phyloP scores from a whole-genome alignment of 208 protist genomes.

The Acanthamoeba healyi region DNA sequence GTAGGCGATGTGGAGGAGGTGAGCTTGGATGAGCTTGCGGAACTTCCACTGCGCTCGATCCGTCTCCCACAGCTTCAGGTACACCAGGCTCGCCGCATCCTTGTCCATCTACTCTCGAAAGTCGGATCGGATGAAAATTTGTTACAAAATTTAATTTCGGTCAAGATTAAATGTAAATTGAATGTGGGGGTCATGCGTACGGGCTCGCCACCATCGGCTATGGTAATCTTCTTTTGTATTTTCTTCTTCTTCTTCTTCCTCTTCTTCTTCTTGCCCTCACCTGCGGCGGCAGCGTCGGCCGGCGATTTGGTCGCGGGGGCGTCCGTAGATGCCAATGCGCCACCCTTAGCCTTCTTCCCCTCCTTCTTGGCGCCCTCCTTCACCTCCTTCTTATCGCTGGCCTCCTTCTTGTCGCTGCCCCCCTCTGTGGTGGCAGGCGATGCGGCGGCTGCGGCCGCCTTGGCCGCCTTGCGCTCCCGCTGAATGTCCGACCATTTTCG shows the following conservation, averaged over 20 bases:
- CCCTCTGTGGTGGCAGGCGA: neutral
- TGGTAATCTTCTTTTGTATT: neutral
- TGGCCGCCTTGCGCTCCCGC: neutral
- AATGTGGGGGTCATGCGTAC: neutral
- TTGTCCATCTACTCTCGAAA: neutral
- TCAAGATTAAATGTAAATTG: neutral
- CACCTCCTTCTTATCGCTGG: neutral
- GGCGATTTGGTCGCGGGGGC: neutral
- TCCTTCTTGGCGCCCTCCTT: neutral
- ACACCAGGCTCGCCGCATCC: neutral
- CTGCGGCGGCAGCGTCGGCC: neutral
- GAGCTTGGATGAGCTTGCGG: neutral
- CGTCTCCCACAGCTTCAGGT: neutral
- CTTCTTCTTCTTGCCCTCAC: neutral
- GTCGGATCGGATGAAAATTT: too few relatives aligned
- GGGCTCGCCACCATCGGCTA: neutral
- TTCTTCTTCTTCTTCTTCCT: neutral
- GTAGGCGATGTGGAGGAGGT: neutral
- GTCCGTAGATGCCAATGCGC: too few relatives aligned
- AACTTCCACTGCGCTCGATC: neutral
- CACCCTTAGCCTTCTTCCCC: neutral
- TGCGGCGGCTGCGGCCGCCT: neutral
- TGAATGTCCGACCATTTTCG: constrained; percentile 58
- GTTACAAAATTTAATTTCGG: too few relatives aligned
- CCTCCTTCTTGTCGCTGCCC: neutral